Conservation (phyloP, 2,329 filamentous ascomycete species). For the Colletotrichum theobromicola region DNA sequence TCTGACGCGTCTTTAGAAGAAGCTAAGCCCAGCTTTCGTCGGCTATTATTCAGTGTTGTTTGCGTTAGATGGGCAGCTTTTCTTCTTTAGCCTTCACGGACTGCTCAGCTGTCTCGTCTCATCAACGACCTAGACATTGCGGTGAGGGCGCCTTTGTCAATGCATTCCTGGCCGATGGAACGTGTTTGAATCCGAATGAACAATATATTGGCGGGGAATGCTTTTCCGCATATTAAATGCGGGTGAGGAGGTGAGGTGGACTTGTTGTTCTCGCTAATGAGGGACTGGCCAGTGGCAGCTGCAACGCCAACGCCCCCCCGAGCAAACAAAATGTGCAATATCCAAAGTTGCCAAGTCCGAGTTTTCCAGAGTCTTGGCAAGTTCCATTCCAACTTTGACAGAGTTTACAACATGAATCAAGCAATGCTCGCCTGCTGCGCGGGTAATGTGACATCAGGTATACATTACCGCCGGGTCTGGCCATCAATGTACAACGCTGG, state of each 20-base stretch:
- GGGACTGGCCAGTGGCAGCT: too few species aligned
- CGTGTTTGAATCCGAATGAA: neutral
- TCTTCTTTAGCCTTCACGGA: neutral
- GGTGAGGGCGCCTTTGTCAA: neutral
- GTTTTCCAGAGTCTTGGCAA: neutral
- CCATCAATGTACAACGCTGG: neutral
- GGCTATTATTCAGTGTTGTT: neutral
- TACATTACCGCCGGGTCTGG: neutral
- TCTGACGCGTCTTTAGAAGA: neutral
- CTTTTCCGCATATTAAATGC: neutral
- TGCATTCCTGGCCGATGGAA: neutral
- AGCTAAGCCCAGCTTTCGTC: accelerated
- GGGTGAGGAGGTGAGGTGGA: neutral
- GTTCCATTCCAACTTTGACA: neutral
- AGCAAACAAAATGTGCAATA: neutral
- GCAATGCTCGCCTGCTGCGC: neutral
- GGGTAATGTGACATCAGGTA: neutral
- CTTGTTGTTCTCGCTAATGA: neutral
- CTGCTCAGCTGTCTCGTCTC: neutral
- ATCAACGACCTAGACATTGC: neutral
- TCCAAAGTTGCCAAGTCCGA: neutral
- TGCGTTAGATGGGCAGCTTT: neutral
- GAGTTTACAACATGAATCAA: neutral
- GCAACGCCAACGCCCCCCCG: too few species aligned
- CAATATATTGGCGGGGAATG: neutral